Base-by-base conservation (phyloP, 2,329 filamentous ascomycete genomes). In the Aspergillus aculeatus region DNA sequence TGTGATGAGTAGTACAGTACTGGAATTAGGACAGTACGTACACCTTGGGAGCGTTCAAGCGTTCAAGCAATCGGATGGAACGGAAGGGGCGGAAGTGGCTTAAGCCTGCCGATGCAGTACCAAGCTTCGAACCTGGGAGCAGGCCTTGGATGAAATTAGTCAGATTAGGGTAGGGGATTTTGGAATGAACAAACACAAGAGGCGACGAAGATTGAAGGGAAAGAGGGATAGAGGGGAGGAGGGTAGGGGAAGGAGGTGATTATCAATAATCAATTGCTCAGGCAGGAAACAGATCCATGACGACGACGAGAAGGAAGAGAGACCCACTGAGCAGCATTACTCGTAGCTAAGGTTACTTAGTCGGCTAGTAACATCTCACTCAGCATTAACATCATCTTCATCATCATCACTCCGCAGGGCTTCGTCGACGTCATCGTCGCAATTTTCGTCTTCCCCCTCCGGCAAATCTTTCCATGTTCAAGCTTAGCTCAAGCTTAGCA, bases 31-130 rank as follows among this genome's bases (percentile, higher is more conserved):
- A 2, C 24, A 44, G 54, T 24, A 26, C 47, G 50, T 16, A 44
- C 29, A 21, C 29, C 14, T 52, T 41, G 5, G 29, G 29, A 29
- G 26, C 26, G 26, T 29, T 29, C 24, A 26, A 26, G 24, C 24
- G 24, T 26, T 32, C 23, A 52, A 32, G 24, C 21, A 16, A 41
- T 35, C 38, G 56, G 29, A 19, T 51, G 47, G 54, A 51, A 41
- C 61, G 62, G 62, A 54, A 63, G 47, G 53, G 48, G 56, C 62
- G 62, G 61, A 57, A 59, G 62, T 61, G 62, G 62, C 62, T 63
- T 57, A 57, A 32, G n/a, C 48, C 24, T 29, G 16, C 38, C 38
- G 38, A 19, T 44, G 38, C 38, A 19, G 38, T 44, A 16, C 38
- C 38, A 44, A 44, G n/a, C 38, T 44, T 44, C 19, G 38, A 44